Conservation (phyloP, 1,284 basidiomycete genomes). For the Coriolopsis trogii region DNA sequence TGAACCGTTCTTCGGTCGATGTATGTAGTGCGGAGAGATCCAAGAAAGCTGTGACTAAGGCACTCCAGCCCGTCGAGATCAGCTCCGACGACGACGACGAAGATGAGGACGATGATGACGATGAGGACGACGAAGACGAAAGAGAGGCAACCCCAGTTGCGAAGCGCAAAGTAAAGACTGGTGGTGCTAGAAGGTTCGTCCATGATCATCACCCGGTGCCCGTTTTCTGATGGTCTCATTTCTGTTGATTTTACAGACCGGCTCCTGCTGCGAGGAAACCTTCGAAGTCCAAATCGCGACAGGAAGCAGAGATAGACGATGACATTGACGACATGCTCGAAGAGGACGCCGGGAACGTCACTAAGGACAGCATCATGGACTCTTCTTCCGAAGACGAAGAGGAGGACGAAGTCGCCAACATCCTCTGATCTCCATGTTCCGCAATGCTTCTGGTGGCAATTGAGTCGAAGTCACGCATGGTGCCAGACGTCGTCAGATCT, state of each 20-base stretch:
- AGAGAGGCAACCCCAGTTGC: constrained; percentile 36
- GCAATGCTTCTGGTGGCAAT: not conserved
- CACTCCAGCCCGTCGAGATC: constrained; percentile 21
- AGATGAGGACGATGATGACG: constrained; percentile 44
- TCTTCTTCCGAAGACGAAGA: constrained; percentile 32
- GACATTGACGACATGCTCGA: constrained; percentile 25
- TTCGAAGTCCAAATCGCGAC: constrained; percentile 7
- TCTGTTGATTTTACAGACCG: not conserved
- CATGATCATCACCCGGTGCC: no score
- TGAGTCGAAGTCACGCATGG: not conserved
- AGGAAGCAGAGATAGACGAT: constrained; percentile 22
- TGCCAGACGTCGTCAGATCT: not conserved
- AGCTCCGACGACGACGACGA: constrained; percentile 21
- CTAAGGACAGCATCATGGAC: constrained; percentile 33
- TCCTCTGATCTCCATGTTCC: constrained; percentile 15
- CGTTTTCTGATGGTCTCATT: not conserved
- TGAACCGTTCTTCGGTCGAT: not conserved
- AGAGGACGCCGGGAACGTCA: constrained; percentile 14
- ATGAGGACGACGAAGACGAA: constrained; percentile 35
- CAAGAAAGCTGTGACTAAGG: constrained; percentile 30
- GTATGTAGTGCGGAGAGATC: constrained; percentile 28
- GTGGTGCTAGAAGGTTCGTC: constrained; percentile 11
- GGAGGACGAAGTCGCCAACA: constrained; percentile 33
- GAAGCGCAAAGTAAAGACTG: constrained; percentile 7
- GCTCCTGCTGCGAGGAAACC: not conserved